These are phyloP conservation scores for Alternaria sp. DNA, from an alignment of 2,329 filamentous ascomycete species.

Conservation along the genomic window DNA sequence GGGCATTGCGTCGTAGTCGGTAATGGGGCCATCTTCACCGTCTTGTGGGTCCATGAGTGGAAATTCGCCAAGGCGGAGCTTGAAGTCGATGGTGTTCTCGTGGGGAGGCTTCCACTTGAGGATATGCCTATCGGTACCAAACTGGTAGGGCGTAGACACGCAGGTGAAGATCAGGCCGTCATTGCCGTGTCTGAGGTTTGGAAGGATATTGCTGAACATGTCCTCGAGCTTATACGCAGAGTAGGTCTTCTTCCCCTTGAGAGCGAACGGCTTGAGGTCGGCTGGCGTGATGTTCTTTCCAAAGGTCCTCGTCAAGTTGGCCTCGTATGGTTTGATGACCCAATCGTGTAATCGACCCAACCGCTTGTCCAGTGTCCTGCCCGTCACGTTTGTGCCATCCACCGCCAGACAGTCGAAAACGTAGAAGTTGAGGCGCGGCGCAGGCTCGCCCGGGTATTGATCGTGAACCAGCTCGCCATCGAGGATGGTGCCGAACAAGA, in stretches of 20 bases:
- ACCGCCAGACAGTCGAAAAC: constrained; percentile 93
- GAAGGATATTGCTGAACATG: constrained; percentile 89
- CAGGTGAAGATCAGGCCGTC: constrained; percentile 99
- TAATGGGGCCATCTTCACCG: constrained; percentile 68
- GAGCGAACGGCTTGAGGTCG: constrained; percentile 71
- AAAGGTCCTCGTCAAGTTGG: constrained; percentile 57
- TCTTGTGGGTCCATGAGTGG: constrained; percentile 74
- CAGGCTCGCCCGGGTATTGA: constrained; percentile 68
- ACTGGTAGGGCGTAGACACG: constrained; percentile 82
- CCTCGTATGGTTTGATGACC: constrained; percentile 75
- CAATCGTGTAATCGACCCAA: constrained; percentile 84
- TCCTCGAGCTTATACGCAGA: constrained; percentile 77
- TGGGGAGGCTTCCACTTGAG: constrained; percentile 97
- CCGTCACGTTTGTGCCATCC: constrained; percentile 77
- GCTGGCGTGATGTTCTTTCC: constrained; percentile 61
- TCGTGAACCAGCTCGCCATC: constrained; percentile 96
- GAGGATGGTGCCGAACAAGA: constrained; percentile 81
- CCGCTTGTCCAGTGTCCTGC: constrained; percentile 84
- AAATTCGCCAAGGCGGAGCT: constrained; percentile 76
- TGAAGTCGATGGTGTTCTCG: constrained; percentile 95
- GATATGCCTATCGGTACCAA: constrained; percentile 91
- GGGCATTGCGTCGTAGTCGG: constrained; percentile 83
- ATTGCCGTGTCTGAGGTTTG: constrained; percentile 87
- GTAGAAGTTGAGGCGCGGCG: constrained; percentile 76
- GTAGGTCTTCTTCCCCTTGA: constrained; percentile 90